A percentile compares a stretch with the other conserved stretches of the same genome.
phyloP scores from a whole-genome alignment of 257 asterid genomes.

The Nicotiana tomentosiformis region DNA sequence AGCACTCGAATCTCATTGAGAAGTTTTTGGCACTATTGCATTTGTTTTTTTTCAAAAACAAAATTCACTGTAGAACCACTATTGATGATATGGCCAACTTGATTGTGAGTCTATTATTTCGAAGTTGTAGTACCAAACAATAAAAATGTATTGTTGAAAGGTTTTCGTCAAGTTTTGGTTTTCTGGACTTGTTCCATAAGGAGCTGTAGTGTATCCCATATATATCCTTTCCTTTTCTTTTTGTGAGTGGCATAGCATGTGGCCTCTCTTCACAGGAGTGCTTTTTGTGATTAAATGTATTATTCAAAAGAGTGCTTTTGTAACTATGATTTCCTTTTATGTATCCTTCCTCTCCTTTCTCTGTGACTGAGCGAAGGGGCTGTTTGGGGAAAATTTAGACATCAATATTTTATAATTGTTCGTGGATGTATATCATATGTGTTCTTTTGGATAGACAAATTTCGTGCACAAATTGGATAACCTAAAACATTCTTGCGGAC shows the following conservation, averaged over 20 bases:
- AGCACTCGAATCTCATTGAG: not conserved
- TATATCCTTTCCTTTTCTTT: not conserved
- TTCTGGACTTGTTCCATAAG: not conserved
- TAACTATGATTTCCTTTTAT: not conserved
- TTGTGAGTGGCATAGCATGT: not conserved
- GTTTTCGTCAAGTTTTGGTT: not conserved
- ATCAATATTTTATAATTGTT: not conserved
- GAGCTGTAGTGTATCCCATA: not conserved
- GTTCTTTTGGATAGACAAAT: not conserved
- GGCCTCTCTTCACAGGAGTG: not conserved
- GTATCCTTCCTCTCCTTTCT: not conserved
- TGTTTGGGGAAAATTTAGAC: not conserved
- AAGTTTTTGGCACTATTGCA: not conserved
- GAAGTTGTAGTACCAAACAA: not conserved
- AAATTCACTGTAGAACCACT: not conserved
- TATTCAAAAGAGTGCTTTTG: not conserved
- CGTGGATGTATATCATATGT: not conserved
- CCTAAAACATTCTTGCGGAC: conserved; percentile 13
- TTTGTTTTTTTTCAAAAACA: not conserved
- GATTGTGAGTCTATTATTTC: not conserved
- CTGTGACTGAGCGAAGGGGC: not conserved
- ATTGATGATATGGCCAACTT: not conserved
- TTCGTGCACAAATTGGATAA: conserved; percentile 6
- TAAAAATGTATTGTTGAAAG: not conserved
- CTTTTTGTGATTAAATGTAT: not conserved